Evolutionary conservation across 495 filamentous ascomycete species (phyloP), one percentile per base, ranked within the genome.

Genomic region (Pseudotulostoma volvatum): DNA sequence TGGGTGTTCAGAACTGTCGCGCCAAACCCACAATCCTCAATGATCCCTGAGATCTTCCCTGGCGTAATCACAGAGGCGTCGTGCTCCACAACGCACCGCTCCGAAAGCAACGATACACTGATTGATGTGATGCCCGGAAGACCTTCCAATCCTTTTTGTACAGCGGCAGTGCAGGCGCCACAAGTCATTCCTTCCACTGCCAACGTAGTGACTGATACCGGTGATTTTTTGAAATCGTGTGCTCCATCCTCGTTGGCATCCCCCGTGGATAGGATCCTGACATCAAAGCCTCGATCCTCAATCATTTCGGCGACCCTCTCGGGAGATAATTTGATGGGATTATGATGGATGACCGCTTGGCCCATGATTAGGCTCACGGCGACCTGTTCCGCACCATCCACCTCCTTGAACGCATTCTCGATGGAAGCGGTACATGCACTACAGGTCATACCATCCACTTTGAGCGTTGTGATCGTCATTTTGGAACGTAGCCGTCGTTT

Each of bases 101-200:
- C 75, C 1, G 76, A 74, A 18, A 77, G 72, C 34, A 96, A 58
- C 19, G 87, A 94, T 48, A 97, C 81, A 47, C 76, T 87, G 57
- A 96, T 90, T 43, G 79, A 74, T 31, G 70, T 71, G 7, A 97
- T 66, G 2, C 90, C 92, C 1, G 71, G 51, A 8, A 90, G 64
- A 36, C 68, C 60, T 41, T 68, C 75, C 60, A 93, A 81, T 7
- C 76, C 81, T 34, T 77, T 72, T 56, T 95, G 84, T 14, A 97
- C 73, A 0, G 87, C 84, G 36, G 84, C 82, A 5, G 87, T 93
- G 51, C 88, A 97, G 23, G 88, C 85, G 32, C 87, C 87, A 51
- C 88, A 95, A 4, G 90, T 96, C 90, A 97, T 97, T 18, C 90
- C 90, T 46, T 86, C 81, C n/a, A 96, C 77, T 13, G 83, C 77